Evolutionary conservation across 2,329 filamentous ascomycete genomes (phyloP).

Genomic region (Neonectria neomacrospora): DNA sequence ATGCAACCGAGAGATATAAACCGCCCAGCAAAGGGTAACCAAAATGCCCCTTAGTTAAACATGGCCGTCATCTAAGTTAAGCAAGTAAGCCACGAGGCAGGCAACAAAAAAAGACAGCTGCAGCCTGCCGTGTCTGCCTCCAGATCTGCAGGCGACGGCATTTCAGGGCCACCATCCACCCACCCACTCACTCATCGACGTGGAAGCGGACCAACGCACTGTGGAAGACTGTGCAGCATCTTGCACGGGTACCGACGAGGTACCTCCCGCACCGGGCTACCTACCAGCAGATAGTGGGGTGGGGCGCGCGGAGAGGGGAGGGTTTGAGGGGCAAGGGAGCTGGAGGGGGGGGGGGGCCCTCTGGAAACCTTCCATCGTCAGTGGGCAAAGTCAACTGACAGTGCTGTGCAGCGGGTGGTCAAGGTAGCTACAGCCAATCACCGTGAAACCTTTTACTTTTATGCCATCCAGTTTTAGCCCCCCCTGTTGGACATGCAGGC

Average conservation of each 20-base stretch:
- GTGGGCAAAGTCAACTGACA: slow-evolving; percentile 24
- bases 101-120: slow-evolving; percentile 3
- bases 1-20: slow-evolving; percentile 30
- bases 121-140: slow-evolving; percentile 16
- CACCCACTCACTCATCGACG: not conserved
- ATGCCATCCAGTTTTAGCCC: slow-evolving; percentile 20
- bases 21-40: slow-evolving; percentile 1
- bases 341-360: slow-evolving; percentile 12
- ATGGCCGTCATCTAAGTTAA: slow-evolving; percentile 9
- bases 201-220: slow-evolving; percentile 1
- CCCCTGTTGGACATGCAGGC: slow-evolving; percentile 23
- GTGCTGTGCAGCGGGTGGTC: slow-evolving; percentile 24
- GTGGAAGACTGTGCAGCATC: not conserved
- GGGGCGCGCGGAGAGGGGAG: slow-evolving; percentile 9
- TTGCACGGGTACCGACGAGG: slow-evolving; percentile 2
- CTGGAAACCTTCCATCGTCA: slow-evolving; percentile 21
- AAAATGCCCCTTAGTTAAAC: not conserved
- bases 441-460: slow-evolving; percentile 15
- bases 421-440: slow-evolving; percentile 19
- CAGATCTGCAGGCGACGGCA: slow-evolving; percentile 13
- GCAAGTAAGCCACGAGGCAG: slow-evolving; percentile 10
- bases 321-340: slow-evolving; percentile 9
- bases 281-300: not conserved
- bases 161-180: slow-evolving; percentile 10
- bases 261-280: not conserved